Base-by-base conservation (phyloP, 129 eudicot genomes). In the Sambucus nigra region DNA sequence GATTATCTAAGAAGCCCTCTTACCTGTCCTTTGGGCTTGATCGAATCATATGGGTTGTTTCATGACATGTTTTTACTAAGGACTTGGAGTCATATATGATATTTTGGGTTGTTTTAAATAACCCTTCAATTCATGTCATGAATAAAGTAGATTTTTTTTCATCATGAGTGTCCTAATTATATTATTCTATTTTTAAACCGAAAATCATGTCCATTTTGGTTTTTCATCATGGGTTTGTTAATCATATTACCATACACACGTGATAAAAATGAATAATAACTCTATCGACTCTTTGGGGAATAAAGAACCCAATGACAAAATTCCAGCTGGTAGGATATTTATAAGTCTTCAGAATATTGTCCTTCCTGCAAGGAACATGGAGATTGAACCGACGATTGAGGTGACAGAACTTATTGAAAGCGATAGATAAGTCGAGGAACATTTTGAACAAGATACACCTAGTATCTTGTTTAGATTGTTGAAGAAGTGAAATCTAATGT, bases 261-360 rank as follows among this genome's bases (percentile, higher is more conserved):
- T 20, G 24, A 18, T 50, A 13, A 13, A 23, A 35, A 12, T 9
- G 26, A 52, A 1, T 7, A 54, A 53, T 33, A 54, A 17, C 15
- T n/a, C 68, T 31, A 5, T 25, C 15, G 14, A 45, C 48, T 12
- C 60, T 22, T 8, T 35, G 17, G 35, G 46, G 42, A 54, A 64
- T 23, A 59, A 60, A 61, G 46, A 25, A n/a, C 15, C 53, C 2
- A 69, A 55, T 47, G 26, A 2, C 16, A 33, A 20, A 16, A 33
- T 44, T 10, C 33, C 22, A 6, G 2, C 14, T 11, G 55, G 48
- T 47, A 73, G 84, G 62, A 59, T 79, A 51, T 78, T 80, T 6
- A 14, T 19, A 7, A 73, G 84, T 12, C 47, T 73, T 54, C 63
- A 17, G 42, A 64, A 24, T 27, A 4, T 38, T 7, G 26, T n/a